Percentiles rank a stretch among this genome's conserved stretches.
Conservation (phyloP, 23 red algal species). For the Gracilaria caudata region DNA sequence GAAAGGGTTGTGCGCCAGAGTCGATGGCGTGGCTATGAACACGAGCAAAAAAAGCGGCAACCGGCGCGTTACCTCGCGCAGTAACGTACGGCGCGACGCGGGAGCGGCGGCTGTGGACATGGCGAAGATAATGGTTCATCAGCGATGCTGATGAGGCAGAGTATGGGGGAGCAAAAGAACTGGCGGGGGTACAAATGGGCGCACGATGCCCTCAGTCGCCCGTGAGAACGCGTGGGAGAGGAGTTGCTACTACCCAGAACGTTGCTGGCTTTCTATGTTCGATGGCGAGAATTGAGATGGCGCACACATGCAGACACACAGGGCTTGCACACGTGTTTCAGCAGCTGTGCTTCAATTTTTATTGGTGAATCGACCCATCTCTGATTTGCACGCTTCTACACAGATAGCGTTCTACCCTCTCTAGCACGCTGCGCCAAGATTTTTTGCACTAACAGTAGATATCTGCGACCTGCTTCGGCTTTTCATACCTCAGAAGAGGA, state of each 20-base stretch:
- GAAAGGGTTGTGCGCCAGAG: slow-evolving; percentile 30
- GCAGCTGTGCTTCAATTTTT: background rate
- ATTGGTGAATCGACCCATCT: background rate
- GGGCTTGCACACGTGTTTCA: slow-evolving; percentile 18
- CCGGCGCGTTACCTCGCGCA: slow-evolving; percentile 23
- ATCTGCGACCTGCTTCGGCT: no score
- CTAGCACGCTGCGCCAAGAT: background rate
- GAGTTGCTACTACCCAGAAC: background rate
- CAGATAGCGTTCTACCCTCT: no score
- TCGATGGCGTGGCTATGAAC: slow-evolving; percentile 16
- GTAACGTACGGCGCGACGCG: slow-evolving; percentile 30
- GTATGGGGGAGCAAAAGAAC: background rate
- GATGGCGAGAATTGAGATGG: slow-evolving; percentile 1
- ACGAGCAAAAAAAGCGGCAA: slow-evolving; percentile 26
- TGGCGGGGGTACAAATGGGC: background rate
- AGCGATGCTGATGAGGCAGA: background rate
- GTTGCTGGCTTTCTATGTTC: background rate
- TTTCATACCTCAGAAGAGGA: no score
- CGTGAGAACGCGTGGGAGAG: background rate
- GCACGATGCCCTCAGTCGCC: background rate
- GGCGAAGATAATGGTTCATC: slow-evolving; percentile 2
- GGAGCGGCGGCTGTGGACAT: slow-evolving; percentile 36
- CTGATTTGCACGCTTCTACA: background rate
- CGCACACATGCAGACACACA: background rate
- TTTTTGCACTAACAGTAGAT: background rate